These are phyloP conservation scores for Achaetomium macrosporum DNA, from an alignment of 2,329 filamentous ascomycete genomes.

Conservation along the genomic window DNA sequence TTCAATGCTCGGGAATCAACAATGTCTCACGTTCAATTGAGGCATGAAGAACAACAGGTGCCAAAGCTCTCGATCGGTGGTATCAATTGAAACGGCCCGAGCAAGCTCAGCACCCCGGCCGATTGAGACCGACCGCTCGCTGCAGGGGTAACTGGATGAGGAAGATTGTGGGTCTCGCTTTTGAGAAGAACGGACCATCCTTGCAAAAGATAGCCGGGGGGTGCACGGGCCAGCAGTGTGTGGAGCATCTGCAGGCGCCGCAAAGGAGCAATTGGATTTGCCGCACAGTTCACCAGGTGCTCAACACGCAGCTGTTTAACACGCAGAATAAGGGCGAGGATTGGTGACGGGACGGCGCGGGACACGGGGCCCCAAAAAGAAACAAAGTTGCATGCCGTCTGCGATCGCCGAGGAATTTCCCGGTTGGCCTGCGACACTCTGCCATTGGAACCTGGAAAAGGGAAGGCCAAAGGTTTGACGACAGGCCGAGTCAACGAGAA, in stretches of 20 bases:
- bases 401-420: background rate
- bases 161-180: constrained; percentile 4
- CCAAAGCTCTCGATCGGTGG: background rate
- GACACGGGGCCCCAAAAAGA: background rate
- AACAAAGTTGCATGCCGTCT: constrained; percentile 1
- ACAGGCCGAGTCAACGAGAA: no score
- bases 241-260: background rate
- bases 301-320: background rate
- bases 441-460: no score
- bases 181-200: background rate
- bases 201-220: background rate
- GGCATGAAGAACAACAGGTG: no score
- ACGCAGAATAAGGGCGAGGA: background rate
- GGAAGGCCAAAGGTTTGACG: no score
- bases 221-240: background rate
- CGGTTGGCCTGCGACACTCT: background rate
- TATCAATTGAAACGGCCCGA: background rate
- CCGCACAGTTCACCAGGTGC: background rate
- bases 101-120: background rate
- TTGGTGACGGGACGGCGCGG: background rate
- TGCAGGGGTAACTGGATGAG: constrained; percentile 4
- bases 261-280: background rate
- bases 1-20: no score
- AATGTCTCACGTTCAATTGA: no score
- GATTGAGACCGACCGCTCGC: constrained; percentile 1